Base-by-base conservation (phyloP, 768 basidiomycete species). In the Termitomyces titanicus region DNA sequence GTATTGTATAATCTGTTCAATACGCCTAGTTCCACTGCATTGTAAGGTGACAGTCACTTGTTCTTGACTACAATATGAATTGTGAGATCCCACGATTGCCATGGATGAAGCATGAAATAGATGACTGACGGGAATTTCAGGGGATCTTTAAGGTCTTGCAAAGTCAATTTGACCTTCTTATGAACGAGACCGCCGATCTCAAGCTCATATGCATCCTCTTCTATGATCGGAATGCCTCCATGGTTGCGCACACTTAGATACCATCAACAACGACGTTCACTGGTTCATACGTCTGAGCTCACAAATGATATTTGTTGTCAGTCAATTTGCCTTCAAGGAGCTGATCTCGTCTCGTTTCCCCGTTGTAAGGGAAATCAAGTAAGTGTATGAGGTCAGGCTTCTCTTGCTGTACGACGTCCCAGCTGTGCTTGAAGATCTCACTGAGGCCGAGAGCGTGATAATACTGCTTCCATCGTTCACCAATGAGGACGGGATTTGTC, bases 301-400 rank as follows among this genome's bases (percentile, higher is more conserved):
- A 80, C 79, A 80, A 80, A 59, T 80, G 79, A 56, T 74, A 70
- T 61, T 66, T 73, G 62, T 80, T 80, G 37, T 76, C 72, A 0
- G 79, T 82, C 43, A 81, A 54, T 67, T 78, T 80, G 20, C 72
- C 73, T 34, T 67, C 63, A 44, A 80, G 56, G 18, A 80, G 67
- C 55, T 78, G 72, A 17, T 73, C 63, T 12, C 73, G 68, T 18
- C 66, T 71, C 8, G 80, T 81, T 61, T 82, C 81, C 31, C 80
- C 80, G 59, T 82, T 82, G 62, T 80, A 81, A 8, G 81, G 81
- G 61, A 82, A 83, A 61, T 81, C 77, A 22, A 81, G 68, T 20
- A 83, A 64, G 57, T 81, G 79, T 29, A 81, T 71, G 53, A 81
- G 67, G 56, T 77, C 74, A 11, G 73, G 70, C 61, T 83, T 83